Evolutionary conservation across 768 basidiomycete species (phyloP).

Genomic region (Austroboletus festivus): DNA sequence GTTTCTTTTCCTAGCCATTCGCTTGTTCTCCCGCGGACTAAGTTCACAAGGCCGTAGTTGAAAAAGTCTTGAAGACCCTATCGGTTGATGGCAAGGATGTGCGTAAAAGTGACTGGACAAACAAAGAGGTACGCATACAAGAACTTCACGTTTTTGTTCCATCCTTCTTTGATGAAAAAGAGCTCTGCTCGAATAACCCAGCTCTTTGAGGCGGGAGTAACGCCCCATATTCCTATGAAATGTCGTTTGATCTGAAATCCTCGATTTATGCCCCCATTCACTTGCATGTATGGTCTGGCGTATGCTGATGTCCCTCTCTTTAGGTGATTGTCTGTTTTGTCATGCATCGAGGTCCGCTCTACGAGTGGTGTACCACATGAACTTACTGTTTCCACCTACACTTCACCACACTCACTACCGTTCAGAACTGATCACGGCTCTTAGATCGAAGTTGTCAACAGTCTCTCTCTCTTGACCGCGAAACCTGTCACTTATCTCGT

Average conservation of each 20-base stretch:
- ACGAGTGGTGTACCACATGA: too few relatives aligned
- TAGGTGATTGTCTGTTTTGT: slow-evolving; percentile 20
- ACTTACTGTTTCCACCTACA: not conserved
- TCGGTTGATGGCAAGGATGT: slow-evolving; percentile 84
- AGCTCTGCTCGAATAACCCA: slow-evolving; percentile 87
- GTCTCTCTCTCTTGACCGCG: slow-evolving; percentile 87
- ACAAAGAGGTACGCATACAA: slow-evolving; percentile 80
- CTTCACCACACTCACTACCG: not conserved
- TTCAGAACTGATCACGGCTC: slow-evolving; percentile 13
- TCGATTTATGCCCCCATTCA: slow-evolving; percentile 1
- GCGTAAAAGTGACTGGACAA: slow-evolving; percentile 90
- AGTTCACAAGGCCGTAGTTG: slow-evolving; percentile 63
- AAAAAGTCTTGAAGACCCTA: slow-evolving; percentile 79
- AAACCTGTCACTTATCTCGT: slow-evolving; percentile 98
- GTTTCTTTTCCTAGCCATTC: slow-evolving; percentile 21
- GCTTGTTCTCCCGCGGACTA: slow-evolving; percentile 13
- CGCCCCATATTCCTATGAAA: slow-evolving; percentile 78
- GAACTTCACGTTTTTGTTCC: slow-evolving; percentile 1
- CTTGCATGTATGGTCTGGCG: not conserved
- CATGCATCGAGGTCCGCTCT: too few relatives aligned
- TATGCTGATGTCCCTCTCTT: slow-evolving; percentile 6
- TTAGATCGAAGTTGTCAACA: slow-evolving; percentile 88
- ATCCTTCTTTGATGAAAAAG: slow-evolving; percentile 63
- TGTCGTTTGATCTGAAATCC: slow-evolving; percentile 43
- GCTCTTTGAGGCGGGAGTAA: slow-evolving; percentile 95